Base-by-base conservation (phyloP, 78 protist species). In the Chrysochromulina tobinii region DNA sequence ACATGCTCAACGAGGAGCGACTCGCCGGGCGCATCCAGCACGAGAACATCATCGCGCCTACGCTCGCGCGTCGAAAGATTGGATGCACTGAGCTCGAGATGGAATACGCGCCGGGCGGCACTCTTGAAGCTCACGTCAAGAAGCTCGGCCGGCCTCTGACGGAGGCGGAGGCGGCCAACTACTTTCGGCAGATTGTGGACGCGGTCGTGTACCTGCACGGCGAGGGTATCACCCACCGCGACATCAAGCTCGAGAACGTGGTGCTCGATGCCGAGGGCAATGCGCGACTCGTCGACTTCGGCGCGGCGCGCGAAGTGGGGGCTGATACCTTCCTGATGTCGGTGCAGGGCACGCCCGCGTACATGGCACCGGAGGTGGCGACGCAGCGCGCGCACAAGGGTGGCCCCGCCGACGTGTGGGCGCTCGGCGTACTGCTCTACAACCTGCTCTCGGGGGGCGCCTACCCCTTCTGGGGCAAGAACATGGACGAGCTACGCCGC, bases 301-400 rank as follows among this genome's bases (percentile, higher is more conserved):
- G 83, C 57, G 79, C 79, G 79, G 79, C 79, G 53, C 38, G 57
- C n/a, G 83, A 75, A 14, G 38, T 38, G 38, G 83, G 83, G 23
- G 83, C 83, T 23, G 12, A 75, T n/a, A 15, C 83, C 54, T 50
- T 75, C 12, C 8, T n/a, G 59, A 9, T 2, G 23, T 75, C 83
- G 20, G 57, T 75, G 59, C 83, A 75, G 57, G 83, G 83, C 23
- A 75, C 83, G 57, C 83, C 83, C n/a, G 83, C 83, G 57, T 75
- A 75, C 83, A 75, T 75, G 83, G 83, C 83, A 57, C 83, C 83
- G 6, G 83, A 75, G 11, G 12, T 6, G 25, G 27, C 12, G 14
- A 12, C 20, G 2, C 58, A 57, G 17, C 27, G 20, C 5, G 27
- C 83, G 21, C 83, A 75, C 57, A 2, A 3, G 14, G 83, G 27